Percentiles rank a stretch among this genome's conserved stretches.
Evolutionary conservation across 495 filamentous ascomycete species (phyloP).

Genomic region (Cercophora newfieldiana): DNA sequence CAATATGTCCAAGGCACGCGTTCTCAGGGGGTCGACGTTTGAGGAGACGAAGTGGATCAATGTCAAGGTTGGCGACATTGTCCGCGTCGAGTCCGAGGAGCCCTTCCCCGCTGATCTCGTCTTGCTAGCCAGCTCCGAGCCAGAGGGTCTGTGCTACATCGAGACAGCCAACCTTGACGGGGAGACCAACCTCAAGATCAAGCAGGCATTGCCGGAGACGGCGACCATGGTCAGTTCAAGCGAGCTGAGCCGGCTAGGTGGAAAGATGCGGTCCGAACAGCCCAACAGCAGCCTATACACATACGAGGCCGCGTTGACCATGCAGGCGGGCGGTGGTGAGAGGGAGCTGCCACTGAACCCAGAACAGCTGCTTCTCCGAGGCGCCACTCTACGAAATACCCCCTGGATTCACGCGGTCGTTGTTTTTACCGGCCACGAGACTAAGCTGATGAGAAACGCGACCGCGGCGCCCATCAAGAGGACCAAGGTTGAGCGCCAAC

Average conservation of each 20-base stretch:
- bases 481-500: constrained; percentile 87
- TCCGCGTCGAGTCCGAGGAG: constrained; percentile 93
- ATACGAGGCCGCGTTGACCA: constrained; percentile 94
- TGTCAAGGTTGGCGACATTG: constrained; percentile 89
- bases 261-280: constrained; percentile 89
- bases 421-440: constrained; percentile 98
- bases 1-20: constrained; percentile 83
- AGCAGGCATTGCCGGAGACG: constrained; percentile 96
- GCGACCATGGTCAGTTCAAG: constrained; percentile 79
- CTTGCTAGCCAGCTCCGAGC: constrained; percentile 90
- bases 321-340: constrained; percentile 90
- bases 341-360: constrained; percentile 84
- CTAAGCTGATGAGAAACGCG: constrained; percentile 98
- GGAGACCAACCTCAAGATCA: constrained; percentile 98
- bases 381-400: constrained; percentile 93
- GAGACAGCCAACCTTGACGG: constrained; percentile 98
- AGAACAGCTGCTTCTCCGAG: constrained; percentile 72
- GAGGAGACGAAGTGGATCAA: constrained; percentile 89
- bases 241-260: constrained; percentile 83
- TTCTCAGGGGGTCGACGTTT: constrained; percentile 83
- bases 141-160: constrained; percentile 97
- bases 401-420: constrained; percentile 97
- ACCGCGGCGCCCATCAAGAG: constrained; percentile 97
- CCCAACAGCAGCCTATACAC: constrained; percentile 99
- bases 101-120: constrained; percentile 95